Base-by-base conservation (phyloP, 148 eudicot genomes). In the Vaccinium myrtillus region DNA sequence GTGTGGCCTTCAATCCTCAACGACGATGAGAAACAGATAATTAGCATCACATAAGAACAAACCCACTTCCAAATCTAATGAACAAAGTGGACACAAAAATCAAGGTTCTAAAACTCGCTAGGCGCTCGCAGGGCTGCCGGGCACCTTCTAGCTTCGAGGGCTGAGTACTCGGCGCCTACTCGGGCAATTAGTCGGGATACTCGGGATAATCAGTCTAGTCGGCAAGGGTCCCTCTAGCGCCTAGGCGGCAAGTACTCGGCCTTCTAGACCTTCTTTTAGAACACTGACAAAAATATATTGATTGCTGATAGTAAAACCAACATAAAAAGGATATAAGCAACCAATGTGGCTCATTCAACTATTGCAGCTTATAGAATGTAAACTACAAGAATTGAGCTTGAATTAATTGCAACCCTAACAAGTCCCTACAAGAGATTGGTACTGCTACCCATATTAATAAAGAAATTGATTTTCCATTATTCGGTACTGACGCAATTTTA, bases 1-100 rank as follows among this genome's bases (percentile, higher is more conserved):
- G 99, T 97, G 85, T 97, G 99, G 19, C 99, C 99, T 97, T 89
- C 89, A 90, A 87, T 82, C 71, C 78, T 84, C 84, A 73, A 63
- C 56, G 51, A 58, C 2, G 54, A 80, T 2, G 59, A 21, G 73
- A 80, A 59, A 80, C 53, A 51, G 50, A 25, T 50, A 51, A 50
- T 48, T 50, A 27, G 49, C 19, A 51, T 61, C 73, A 16, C 32
- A 36, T 56, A 18, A 58, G 30, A 36, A 46, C 5, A 32, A 79
- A 27, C 5, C 30, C 6, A 19, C 30, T 27, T 30, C 8, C 13
- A 78, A 30, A 61, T 58, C 43, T 0, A 58, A 56, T 56, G 4
- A 56, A 19, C 30, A 2, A n/a, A n/a, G 39, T 6, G 58, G 21
- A 50, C 2, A 50, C 77, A 36, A 5, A 73, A 36, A 73, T 16